These are phyloP conservation scores for Phallus indusiatus DNA, from an alignment of 768 basidiomycete genomes.

Conservation along the genomic window DNA sequence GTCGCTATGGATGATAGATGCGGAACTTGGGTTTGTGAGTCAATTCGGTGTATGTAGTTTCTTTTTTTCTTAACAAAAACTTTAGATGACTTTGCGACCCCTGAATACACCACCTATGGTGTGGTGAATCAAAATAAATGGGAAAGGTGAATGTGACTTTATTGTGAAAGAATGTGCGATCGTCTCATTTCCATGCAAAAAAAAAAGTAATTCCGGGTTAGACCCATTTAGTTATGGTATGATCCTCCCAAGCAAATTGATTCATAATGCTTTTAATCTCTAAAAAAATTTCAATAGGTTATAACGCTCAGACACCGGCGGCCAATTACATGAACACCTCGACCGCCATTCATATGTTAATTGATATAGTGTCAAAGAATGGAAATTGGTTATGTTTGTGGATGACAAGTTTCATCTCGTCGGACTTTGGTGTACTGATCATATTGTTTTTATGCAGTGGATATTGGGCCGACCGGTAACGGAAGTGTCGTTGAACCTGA, in stretches of 20 bases:
- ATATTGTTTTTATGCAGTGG: neutral
- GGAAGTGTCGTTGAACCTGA: constrained; percentile 4
- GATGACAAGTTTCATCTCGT: neutral
- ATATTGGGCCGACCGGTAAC: constrained; percentile 2
- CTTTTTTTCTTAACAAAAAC: neutral
- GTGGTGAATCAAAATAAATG: constrained; percentile 38
- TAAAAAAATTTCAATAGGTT: neutral
- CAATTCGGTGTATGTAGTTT: neutral
- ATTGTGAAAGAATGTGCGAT: neutral
- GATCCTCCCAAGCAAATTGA: too few species aligned
- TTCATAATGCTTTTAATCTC: too few species aligned
- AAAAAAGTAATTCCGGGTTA: neutral
- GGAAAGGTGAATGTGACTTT: constrained; percentile 48
- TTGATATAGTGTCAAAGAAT: constrained; percentile 53
- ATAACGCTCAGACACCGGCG: constrained; percentile 5
- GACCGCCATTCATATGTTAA: constrained; percentile 39
- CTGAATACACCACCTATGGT: constrained; percentile 42
- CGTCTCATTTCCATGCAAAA: neutral
- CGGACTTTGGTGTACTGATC: neutral
- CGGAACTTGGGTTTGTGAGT: constrained; percentile 2
- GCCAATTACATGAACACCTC: constrained; percentile 39
- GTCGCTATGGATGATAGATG: constrained; percentile 5
- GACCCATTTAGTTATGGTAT: constrained; percentile 5
- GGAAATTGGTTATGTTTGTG: constrained; percentile 33
- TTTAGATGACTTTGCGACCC: constrained; percentile 42